Evolutionary conservation across 2,329 filamentous ascomycete genomes (phyloP), one percentile per base, ranked within the genome.

Genomic region (Epichloe glyceriae): DNA sequence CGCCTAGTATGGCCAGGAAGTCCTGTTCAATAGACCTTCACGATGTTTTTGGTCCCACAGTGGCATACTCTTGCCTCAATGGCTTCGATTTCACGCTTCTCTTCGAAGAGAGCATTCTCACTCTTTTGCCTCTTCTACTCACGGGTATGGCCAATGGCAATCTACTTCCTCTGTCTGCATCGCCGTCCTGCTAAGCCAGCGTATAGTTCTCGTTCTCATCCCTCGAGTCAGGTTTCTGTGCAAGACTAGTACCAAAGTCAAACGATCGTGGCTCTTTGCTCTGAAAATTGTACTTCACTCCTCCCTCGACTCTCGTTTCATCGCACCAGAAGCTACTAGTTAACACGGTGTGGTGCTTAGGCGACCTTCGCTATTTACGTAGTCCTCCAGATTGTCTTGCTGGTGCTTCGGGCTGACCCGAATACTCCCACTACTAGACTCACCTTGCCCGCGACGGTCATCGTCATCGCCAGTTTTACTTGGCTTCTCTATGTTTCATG

Each of bases 21-120:
- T 46, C 49, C 19, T 56, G 53, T 39, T 53, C 53, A 30, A 52
- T 55, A 14, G 47, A 48, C 14, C 49, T 53, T 22, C 42, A 55
- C 37, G 45, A 56, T 19, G 37, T 26, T 14, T 59, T 58, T 44
- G 58, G 58, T 12, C 58, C 58, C 4, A 44, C 46, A 3, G 55
- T 59, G 37, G 52, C 47, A 35, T 30, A 17, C 11, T 44, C 46
- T 35, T 62, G 60, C 46, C 55, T 56, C n/a, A 53, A 47, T n/a
- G 59, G 60, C 42, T 62, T 60, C 52, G 60, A 63, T 52, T 62
- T 63, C 44, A 62, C 61, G 6, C 53, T 62, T 10, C 52, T 63
- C 3, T 63, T 62, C 48, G 58, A 63, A 43, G 59, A 63, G 47
- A 52, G 51, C 42, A 53, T 63, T 19, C 54, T 63, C 26, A 57